Percentiles rank a stretch among this genome's conserved stretches.
phyloP scores from a whole-genome alignment of 768 basidiomycete genomes.

The Symmetrospora coprosmae region DNA sequence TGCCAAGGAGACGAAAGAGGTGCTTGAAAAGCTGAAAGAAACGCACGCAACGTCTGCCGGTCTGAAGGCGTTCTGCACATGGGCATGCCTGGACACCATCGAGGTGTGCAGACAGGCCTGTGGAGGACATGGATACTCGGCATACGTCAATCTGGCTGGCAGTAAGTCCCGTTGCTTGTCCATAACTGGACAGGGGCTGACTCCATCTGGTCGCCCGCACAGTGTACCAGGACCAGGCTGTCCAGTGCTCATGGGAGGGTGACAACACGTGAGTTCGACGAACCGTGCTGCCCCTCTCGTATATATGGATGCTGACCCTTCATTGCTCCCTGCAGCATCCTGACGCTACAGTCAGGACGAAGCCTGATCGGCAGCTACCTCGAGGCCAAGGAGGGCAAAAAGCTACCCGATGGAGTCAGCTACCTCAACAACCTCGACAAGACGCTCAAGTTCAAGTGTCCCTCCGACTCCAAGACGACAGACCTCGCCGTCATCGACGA shows the following conservation, averaged over 20 bases:
- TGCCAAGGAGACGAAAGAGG: slow-evolving; percentile 37
- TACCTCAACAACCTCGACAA: slow-evolving; percentile 37
- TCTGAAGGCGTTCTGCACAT: slow-evolving; percentile 42
- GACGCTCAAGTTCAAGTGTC: slow-evolving; percentile 34
- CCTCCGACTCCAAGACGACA: slow-evolving; percentile 17
- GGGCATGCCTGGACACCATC: slow-evolving; percentile 41
- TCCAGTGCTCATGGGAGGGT: slow-evolving; percentile 41
- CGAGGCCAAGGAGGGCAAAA: slow-evolving; percentile 37
- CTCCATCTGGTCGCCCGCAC: not conserved
- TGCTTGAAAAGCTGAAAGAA: slow-evolving; percentile 41
- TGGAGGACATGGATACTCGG: slow-evolving; percentile 41
- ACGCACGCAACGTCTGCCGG: slow-evolving; percentile 42
- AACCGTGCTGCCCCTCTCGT: not conserved
- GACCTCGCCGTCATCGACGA: slow-evolving; percentile 37
- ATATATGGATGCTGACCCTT: not conserved
- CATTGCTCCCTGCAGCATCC: slow-evolving; percentile 4
- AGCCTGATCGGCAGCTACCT: slow-evolving; percentile 28
- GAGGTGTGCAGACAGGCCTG: slow-evolving; percentile 40
- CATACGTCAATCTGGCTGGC: slow-evolving; percentile 34
- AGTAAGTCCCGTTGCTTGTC: not conserved
- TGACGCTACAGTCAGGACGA: slow-evolving; percentile 32
- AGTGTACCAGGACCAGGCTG: slow-evolving; percentile 40
- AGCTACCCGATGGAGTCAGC: slow-evolving; percentile 38
- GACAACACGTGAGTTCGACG: slow-evolving; percentile 37
- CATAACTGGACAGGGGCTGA: not conserved